Base-by-base conservation (phyloP, 2,329 filamentous ascomycete species). In the Didymella arachidicola region DNA sequence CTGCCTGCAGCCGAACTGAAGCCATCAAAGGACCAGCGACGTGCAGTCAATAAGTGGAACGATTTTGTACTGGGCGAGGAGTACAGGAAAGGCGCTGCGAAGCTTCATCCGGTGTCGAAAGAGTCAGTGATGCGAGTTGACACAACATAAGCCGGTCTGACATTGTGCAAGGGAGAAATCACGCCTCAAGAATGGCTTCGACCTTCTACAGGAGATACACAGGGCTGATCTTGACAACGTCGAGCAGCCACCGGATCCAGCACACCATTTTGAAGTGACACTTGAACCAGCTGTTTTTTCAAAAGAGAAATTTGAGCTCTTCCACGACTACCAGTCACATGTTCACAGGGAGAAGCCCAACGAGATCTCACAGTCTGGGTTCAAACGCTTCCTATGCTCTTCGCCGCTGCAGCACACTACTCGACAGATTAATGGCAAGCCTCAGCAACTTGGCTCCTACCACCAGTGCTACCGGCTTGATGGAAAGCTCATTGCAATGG, bases 401-500 rank as follows among this genome's bases (percentile, higher is more conserved):
- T 93, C 91, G 4, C 89, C 90, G 1, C 69, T 94, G 7, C 64
- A 74, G 12, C 80, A 82, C 12, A 77, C 79, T 30, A 81, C 76
- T 1, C 62, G 81, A 34, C 73, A 75, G 18, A 73, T 75, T 2
- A 61, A 79, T 1, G 81, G 87, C 55, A 86, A 86, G 26, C 79
- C 79, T 18, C 80, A 83, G 58, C 82, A 82, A 43, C 77, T 93
- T 0, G 91, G 91, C 16, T 92, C 90, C 1, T 94, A 86, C 67
- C 91, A 95, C 68, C 91, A 94, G 72, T 93, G 90, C 78, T 94
- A 93, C 72, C 84, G 91, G 29, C 80, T 95, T 2, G 89, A 95
- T 69, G 91, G 90, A 22, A 82, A 86, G 48, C 81, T 95, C 14
- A 86, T 94, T 25, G 91, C 91, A 2, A 84, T 95, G 63, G 88